Base-by-base conservation (phyloP, 2,329 filamentous ascomycete species). In the Penicillium janthinellum region DNA sequence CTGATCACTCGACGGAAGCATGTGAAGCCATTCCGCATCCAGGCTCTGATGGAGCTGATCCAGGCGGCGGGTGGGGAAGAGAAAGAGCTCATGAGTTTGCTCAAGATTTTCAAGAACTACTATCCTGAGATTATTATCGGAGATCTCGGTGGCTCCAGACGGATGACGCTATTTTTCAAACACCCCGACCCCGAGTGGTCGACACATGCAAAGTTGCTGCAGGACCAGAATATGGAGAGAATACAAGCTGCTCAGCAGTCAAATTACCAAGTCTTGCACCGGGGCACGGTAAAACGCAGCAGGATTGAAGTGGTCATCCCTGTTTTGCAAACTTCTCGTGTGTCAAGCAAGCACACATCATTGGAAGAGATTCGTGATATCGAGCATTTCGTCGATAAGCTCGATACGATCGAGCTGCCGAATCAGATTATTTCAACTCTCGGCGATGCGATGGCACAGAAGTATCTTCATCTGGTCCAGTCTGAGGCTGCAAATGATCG, bases 101-200 rank as follows among this genome's bases (percentile, higher is more conserved):
- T 96, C 52, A 85, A 89, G 57, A 86, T 94, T n/a, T 96, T 89
- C 79, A 95, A 95, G 72, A 91, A 94, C 72, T 96, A 94, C 75
- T 96, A 94, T 69, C 91, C 92, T 0, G 91, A 96, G 72, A 91
- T 96, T 56, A 91, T 96, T 60, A 84, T 94, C 14, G 90, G 89
- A 22, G 88, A 89, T 64, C 81, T 85, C 4, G 84, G 86, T 34
- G 80, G 69, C 20, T 64, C 70, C 39, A 72, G 69, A 22, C 69
- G 70, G 62, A 68, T 71, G 71, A 76, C 66, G 57, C 73, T 70
- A 62, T 75, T 67, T 51, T 73, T 71, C 63, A 73, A 89, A 82
- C 88, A 91, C 70, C 90, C 90, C n/a, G 89, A 94, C 71, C 79
- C 81, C 3, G 85, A 90, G 76, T 96, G 92, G 92, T 83, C 86